Percentiles rank a stretch among this genome's conserved stretches.
Evolutionary conservation across 345 rosid species (phyloP).

Genomic region (Diplotaxis tenuifolia): DNA sequence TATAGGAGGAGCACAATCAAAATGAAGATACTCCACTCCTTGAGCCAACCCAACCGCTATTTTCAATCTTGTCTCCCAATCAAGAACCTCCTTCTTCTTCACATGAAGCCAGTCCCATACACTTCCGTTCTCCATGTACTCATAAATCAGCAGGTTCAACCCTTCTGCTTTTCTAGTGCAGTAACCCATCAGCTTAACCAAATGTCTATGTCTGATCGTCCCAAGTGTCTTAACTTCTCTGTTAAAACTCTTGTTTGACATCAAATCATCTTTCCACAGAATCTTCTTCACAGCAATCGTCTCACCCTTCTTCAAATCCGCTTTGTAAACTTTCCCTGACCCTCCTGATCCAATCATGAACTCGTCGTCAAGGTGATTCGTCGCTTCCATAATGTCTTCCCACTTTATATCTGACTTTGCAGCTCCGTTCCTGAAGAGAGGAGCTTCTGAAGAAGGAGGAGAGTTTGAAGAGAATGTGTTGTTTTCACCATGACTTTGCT

Average conservation of each 20-base stretch:
- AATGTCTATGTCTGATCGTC: conserved; percentile 73
- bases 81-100: conserved; percentile 46
- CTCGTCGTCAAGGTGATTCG: conserved; percentile 64
- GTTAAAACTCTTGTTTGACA: conserved; percentile 67
- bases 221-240: conserved; percentile 81
- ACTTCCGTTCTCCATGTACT: conserved; percentile 94
- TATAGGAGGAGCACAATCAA: conserved; percentile 77
- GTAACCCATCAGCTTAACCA: conserved; percentile 82
- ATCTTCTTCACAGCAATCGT: conserved; percentile 80
- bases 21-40: conserved; percentile 89
- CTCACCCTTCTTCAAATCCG: conserved; percentile 57
- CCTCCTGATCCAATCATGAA: conserved; percentile 89
- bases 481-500: conserved; percentile 42
- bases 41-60: conserved; percentile 82
- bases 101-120: conserved; percentile 88
- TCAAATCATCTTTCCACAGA: conserved; percentile 60
- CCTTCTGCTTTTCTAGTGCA: conserved; percentile 64
- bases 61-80: conserved; percentile 73
- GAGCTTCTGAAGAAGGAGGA: conserved; percentile 60
- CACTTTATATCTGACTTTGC: conserved; percentile 64
- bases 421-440: conserved; percentile 52
- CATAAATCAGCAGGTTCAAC: conserved; percentile 72
- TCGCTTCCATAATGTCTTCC: conserved; percentile 85
- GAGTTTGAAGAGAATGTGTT: conserved; percentile 45
- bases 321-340: conserved; percentile 75